These are phyloP conservation scores for Starmerella apis DNA, from an alignment of 805 yeast species.

Conservation along the genomic window DNA sequence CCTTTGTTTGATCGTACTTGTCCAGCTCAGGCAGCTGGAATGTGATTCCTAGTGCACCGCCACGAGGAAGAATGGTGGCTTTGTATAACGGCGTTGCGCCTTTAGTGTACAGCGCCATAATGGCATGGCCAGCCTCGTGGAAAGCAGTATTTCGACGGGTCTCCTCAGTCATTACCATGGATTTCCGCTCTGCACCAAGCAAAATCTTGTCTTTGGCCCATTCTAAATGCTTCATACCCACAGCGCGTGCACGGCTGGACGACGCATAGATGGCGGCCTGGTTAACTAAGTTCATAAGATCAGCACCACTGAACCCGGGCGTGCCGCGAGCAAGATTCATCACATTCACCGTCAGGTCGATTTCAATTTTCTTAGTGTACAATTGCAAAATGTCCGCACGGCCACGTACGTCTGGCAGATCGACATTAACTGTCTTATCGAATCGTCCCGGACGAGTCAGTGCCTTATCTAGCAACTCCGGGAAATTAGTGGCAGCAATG, in stretches of 20 bases:
- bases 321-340: constrained; percentile 90
- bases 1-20: constrained; percentile 82
- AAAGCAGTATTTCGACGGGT: constrained; percentile 88
- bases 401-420: constrained; percentile 95
- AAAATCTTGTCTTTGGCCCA: constrained; percentile 99
- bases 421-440: constrained; percentile 90
- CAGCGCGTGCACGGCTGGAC: constrained; percentile 79
- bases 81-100: constrained; percentile 94
- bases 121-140: constrained; percentile 99
- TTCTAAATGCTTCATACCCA: constrained; percentile 83
- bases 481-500: constrained; percentile 97
- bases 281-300: constrained; percentile 84
- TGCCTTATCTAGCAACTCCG: constrained; percentile 93
- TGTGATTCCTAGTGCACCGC: constrained; percentile 91
- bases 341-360: constrained; percentile 77
- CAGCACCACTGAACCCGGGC: constrained; percentile 98
- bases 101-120: constrained; percentile 87
- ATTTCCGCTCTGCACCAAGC: constrained; percentile 95
- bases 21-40: constrained; percentile 98
- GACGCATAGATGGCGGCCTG: constrained; percentile 98
- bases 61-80: constrained; percentile 94
- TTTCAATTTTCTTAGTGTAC: constrained; percentile 83
- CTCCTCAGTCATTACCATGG: constrained; percentile 96
- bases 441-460: constrained; percentile 97
- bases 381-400: constrained; percentile 84